Conservation (phyloP, 2,329 filamentous ascomycete species). For the Ceratocystis harringtonii region DNA sequence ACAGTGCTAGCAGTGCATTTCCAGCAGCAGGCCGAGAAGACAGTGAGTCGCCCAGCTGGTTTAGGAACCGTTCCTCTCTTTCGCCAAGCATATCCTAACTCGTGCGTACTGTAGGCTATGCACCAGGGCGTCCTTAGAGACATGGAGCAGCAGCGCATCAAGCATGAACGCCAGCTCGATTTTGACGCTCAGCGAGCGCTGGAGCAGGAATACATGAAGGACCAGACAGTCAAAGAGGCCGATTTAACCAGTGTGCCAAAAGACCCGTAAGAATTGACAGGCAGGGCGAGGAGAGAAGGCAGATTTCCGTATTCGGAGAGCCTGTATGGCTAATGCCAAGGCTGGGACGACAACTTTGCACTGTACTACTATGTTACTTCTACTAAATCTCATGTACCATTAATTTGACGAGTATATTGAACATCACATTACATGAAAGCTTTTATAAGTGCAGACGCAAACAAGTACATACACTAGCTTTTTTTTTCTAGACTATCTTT, state of each 20-base stretch:
- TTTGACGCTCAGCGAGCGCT: slow-evolving; percentile 81
- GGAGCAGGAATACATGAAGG: slow-evolving; percentile 78
- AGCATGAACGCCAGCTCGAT: slow-evolving; percentile 79
- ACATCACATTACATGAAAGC: no score
- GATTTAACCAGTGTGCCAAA: slow-evolving; percentile 14
- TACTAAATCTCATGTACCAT: not conserved
- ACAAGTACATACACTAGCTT: not conserved
- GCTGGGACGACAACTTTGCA: not conserved
- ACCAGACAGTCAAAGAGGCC: slow-evolving; percentile 52
- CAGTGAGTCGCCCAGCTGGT: slow-evolving; percentile 37
- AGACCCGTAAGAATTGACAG: not conserved
- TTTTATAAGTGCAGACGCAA: not conserved
- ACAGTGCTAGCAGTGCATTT: slow-evolving; percentile 82
- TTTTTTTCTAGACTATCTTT: not conserved
- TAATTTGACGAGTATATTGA: not conserved
- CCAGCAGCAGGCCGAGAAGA: slow-evolving; percentile 69
- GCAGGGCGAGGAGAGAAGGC: not conserved
- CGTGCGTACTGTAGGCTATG: slow-evolving; percentile 55
- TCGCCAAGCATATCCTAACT: not conserved
- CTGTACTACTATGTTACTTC: not conserved
- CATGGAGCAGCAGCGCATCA: slow-evolving; percentile 82
- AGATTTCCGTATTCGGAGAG: not conserved
- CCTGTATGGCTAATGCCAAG: not conserved
- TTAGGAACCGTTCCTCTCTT: not conserved
- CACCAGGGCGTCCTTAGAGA: slow-evolving; percentile 87